Base-by-base conservation (phyloP, 129 eudicot species). In the Pittosporum tobira region DNA sequence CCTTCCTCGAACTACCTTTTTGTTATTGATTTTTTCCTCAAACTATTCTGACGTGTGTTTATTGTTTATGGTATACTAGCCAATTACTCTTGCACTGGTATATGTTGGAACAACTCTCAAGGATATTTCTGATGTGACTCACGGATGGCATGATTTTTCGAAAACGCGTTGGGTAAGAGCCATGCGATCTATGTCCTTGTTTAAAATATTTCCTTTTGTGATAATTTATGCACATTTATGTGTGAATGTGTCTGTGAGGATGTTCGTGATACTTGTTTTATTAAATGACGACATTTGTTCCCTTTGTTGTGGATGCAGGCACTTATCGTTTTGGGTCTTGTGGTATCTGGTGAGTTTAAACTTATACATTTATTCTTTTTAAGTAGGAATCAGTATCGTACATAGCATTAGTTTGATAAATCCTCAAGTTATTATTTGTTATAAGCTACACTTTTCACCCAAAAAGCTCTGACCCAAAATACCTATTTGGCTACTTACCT, bases 61-160 rank as follows among this genome's bases (percentile, higher is more conserved):
- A 19, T 50, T 53, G 16, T 53, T 63, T 27, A 11, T 66, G 27
- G 47, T 63, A 37, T 85, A n/a, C n/a, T n/a, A 88, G 96, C 96
- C 96, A 31, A 84, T 84, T 28, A 88, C 96, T n/a, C 59, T 88
- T 59, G 91, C 79, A 30, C 73, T 84, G 67, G 94, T 88, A 15
- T 88, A 88, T 72, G 88, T 72, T 43, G 96, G 96, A 50, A 88
- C 96, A 26, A 88, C 96, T 24, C 59, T 88, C 44, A 84, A 88
- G 70, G 96, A 88, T 69, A 81, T 88, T 48, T 75, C 96, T 27
- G 96, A 84, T 73, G 88, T 88, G 23, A 84, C 96, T 20, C 96
- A 88, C 68, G 96, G 88, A 69, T 88, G 96, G 96, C 53, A 67
- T 57, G 85, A 72, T 37, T 63, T 88, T 28, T 84, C 96, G 11